Conservation (phyloP, 495 filamentous ascomycete genomes). For the Aspergillus asperescens region DNA sequence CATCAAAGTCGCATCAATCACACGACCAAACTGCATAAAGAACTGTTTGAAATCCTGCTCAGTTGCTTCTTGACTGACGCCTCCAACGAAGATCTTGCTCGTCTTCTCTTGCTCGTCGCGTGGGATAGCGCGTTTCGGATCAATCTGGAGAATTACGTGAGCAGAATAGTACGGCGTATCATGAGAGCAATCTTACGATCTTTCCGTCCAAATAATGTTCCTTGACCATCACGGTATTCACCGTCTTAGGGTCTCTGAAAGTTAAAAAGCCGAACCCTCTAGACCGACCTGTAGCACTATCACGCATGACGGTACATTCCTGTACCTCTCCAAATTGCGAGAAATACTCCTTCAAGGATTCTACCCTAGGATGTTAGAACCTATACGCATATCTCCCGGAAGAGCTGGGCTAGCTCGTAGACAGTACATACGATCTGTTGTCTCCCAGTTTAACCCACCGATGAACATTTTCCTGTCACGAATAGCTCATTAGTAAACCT, state of each 20-base stretch:
- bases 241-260: constrained; percentile 93
- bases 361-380: constrained; percentile 43
- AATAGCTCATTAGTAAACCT: constrained; percentile 18
- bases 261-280: constrained; percentile 96
- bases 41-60: constrained; percentile 94
- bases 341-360: constrained; percentile 97
- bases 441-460: constrained; percentile 98
- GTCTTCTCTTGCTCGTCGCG: constrained; percentile 97
- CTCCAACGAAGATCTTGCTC: constrained; percentile 96
- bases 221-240: constrained; percentile 99
- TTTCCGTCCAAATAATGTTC: constrained; percentile 98
- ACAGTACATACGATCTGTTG: constrained; percentile 77
- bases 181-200: constrained; percentile 62
- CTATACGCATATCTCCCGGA: neutral
- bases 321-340: constrained; percentile 96
- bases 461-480: constrained; percentile 94
- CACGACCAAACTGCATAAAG: constrained; percentile 92
- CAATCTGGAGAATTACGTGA: constrained; percentile 62
- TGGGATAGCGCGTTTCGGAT: constrained; percentile 95
- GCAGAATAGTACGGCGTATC: constrained; percentile 8
- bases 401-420: neutral
- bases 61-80: constrained; percentile 93
- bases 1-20: constrained; percentile 97
- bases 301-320: constrained; percentile 97
- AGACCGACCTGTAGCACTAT: constrained; percentile 87